These are phyloP conservation scores for Limnanthes douglasii DNA, from an alignment of 345 rosid genomes.

Conservation along the genomic window DNA sequence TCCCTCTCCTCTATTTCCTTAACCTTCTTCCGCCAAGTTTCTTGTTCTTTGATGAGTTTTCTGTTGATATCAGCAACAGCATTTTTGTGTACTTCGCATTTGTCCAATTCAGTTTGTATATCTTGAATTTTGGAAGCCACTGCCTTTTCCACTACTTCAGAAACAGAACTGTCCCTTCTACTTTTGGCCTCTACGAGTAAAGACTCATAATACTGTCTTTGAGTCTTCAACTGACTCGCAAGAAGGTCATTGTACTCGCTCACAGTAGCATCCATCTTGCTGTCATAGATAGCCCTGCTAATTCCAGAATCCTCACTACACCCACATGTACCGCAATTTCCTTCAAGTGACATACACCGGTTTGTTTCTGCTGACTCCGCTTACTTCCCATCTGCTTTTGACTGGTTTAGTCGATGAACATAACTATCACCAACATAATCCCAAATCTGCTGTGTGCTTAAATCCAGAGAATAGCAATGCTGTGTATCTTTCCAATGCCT, in stretches of 20 bases:
- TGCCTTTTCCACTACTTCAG: slow-evolving; percentile 56
- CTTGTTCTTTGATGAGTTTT: slow-evolving; percentile 61
- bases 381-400: slow-evolving; percentile 66
- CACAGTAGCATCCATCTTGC: slow-evolving; percentile 85
- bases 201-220: slow-evolving; percentile 83
- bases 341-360: slow-evolving; percentile 43
- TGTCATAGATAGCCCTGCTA: slow-evolving; percentile 55
- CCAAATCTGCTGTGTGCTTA: slow-evolving; percentile 87
- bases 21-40: slow-evolving; percentile 38
- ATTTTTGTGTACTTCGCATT: slow-evolving; percentile 43
- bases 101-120: slow-evolving; percentile 48
- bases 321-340: slow-evolving; percentile 49
- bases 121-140: slow-evolving; percentile 41
- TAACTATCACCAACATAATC: slow-evolving; percentile 94
- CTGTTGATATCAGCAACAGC: slow-evolving; percentile 46
- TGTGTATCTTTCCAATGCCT: slow-evolving; percentile 87
- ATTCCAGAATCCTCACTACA: slow-evolving; percentile 74
- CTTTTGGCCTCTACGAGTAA: slow-evolving; percentile 60
- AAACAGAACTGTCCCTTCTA: slow-evolving; percentile 37
- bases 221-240: slow-evolving; percentile 62
- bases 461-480: slow-evolving; percentile 83
- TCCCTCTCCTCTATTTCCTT: slow-evolving; percentile 82
- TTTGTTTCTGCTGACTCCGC: slow-evolving; percentile 41
- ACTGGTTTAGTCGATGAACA: slow-evolving; percentile 88
- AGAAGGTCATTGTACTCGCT: slow-evolving; percentile 78